Evolutionary conservation across 441 rosid genomes (phyloP), one percentile per base, ranked within the genome.

Genomic region (Melastoma candidum): DNA sequence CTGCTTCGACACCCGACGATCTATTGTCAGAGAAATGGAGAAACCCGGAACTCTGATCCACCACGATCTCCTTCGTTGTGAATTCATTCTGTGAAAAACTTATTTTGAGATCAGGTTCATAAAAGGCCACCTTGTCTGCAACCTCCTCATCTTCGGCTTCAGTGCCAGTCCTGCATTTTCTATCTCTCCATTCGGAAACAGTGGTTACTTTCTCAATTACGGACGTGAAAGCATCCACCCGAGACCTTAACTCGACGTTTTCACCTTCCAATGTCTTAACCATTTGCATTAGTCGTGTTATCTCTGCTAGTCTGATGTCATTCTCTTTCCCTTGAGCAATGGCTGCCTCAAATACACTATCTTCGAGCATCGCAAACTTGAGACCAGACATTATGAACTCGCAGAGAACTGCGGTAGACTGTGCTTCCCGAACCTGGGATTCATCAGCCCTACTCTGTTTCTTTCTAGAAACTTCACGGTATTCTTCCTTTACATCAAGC

Each of bases 11-110:
- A 61, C 80, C 69, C 60, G 70, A 88, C 72, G 84, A 70, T 74
- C 76, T 78, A 67, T 84, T 78, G 57, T 69, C 70, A 47, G 93
- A 87, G 69, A 82, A 72, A 2, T 97, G 82, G 2, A 95, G 83
- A 62, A 80, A 80, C 67, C 81, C 99, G 8, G 96, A 94, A 26
- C 73, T 69, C 69, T 89, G 94, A 70, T 94, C 99, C 3, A 94
- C 90, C 68, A 94, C 67, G 50, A 90, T 94, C 70, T 94, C 99
- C 71, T 94, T 94, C 1, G 96, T 80, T 77, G 78, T 74, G 68
- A 83, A 73, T 56, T 75, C 93, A 26, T 51, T 76, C 60, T 76
- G 80, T 45, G 64, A 83, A 60, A 78, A 61, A 50, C 57, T 67
- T 46, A 69, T 77, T 61, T 79, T 82, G 12, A 63, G 70, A 52